A percentile compares a stretch with the other conserved stretches of the same genome.
phyloP scores from a whole-genome alignment of 768 basidiomycete genomes.

The Artomyces pyxidatus region DNA sequence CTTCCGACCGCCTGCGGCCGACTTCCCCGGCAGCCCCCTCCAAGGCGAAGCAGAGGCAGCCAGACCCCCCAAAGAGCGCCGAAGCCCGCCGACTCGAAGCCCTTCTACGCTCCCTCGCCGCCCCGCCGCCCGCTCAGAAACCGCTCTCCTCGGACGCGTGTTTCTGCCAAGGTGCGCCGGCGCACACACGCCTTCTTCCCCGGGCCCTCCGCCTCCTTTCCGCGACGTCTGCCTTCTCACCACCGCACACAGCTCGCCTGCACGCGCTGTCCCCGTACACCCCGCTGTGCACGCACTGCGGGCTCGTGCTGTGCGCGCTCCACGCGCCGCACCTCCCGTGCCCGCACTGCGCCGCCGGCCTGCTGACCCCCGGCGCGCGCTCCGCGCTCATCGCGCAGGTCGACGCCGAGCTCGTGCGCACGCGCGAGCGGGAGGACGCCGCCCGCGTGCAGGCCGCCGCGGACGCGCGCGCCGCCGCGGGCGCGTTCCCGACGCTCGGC shows the following conservation, averaged over 20 bases:
- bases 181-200: not conserved
- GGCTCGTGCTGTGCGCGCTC: conserved; percentile 12
- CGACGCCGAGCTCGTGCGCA: not conserved
- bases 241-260: conserved; percentile 1
- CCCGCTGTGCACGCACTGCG: conserved; percentile 12
- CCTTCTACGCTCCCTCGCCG: conserved; percentile 4
- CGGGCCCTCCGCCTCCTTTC: not conserved
- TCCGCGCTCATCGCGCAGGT: conserved; percentile 6
- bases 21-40: not conserved
- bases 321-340: conserved; percentile 8
- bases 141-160: not conserved
- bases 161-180: conserved; percentile 16
- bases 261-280: conserved; percentile 12
- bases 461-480: conserved; percentile 1
- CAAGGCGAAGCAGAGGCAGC: conserved; percentile 6
- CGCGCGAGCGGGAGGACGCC: conserved; percentile 4
- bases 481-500: conserved; percentile 10
- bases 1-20: conserved; percentile 1
- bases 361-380: conserved; percentile 1
- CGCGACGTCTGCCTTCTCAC: not conserved
- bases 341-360: conserved; percentile 5
- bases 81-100: conserved; percentile 12
- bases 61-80: conserved; percentile 6
- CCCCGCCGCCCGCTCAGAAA: not conserved
- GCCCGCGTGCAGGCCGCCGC: not conserved